phyloP scores from a whole-genome alignment of 139 green algal genomes.

The Volvox africanus region DNA sequence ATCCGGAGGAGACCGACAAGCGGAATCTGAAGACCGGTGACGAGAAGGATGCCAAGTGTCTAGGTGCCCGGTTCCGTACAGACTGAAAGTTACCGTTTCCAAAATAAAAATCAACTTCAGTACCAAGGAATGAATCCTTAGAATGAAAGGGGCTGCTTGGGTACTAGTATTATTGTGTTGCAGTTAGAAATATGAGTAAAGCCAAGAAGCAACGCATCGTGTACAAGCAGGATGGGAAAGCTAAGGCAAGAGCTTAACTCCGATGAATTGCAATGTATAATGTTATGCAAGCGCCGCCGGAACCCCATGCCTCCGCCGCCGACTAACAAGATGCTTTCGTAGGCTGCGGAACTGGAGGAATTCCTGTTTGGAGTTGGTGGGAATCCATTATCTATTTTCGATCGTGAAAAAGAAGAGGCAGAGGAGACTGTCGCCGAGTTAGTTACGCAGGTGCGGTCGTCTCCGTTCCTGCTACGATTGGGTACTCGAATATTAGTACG shows the following conservation, averaged over 20 bases:
- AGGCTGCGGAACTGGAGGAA: constrained; percentile 69
- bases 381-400: constrained; percentile 3
- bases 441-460: constrained; percentile 31
- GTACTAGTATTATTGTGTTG: too few relatives aligned
- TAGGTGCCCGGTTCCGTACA: too few relatives aligned
- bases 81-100: too few relatives aligned
- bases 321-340: not conserved
- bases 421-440: constrained; percentile 46
- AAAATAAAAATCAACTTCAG: too few relatives aligned
- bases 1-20: too few relatives aligned
- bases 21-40: too few relatives aligned
- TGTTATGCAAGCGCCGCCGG: not conserved
- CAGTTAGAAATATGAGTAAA: constrained; percentile 14
- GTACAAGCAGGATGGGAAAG: constrained; percentile 36
- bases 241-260: constrained; percentile 15
- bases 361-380: constrained; percentile 60
- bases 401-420: constrained; percentile 20
- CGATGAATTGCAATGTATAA: not conserved
- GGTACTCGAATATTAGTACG: too few relatives aligned
- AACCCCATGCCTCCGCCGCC: not conserved
- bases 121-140: too few relatives aligned
- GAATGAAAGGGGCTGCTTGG: too few relatives aligned
- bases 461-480: too few relatives aligned
- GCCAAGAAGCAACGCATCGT: constrained; percentile 45
- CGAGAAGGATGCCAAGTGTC: too few relatives aligned